phyloP scores from a whole-genome alignment of 306 rosid genomes.

The Dalbergia oliveri region DNA sequence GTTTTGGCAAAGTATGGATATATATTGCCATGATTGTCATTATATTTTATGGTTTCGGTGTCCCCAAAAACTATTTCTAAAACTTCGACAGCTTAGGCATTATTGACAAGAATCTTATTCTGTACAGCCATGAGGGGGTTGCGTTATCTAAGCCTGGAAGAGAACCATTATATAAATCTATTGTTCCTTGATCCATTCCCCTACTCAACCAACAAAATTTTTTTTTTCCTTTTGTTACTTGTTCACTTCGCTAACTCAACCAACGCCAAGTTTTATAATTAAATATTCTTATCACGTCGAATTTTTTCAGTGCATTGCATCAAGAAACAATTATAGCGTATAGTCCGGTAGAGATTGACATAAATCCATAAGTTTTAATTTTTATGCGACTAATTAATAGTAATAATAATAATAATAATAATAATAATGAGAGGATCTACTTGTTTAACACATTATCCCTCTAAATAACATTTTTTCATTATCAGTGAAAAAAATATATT shows the following conservation, averaged over 20 bases:
- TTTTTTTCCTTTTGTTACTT: slow-evolving; percentile 45
- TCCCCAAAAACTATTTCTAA: slow-evolving; percentile 12
- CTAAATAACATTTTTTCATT: too few relatives aligned
- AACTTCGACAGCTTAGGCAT: slow-evolving; percentile 36
- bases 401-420: too few relatives aligned
- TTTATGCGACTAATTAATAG: neutral
- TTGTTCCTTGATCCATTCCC: slow-evolving; percentile 51
- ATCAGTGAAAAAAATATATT: neutral
- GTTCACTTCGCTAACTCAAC: slow-evolving; percentile 52
- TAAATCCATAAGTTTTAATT: neutral
- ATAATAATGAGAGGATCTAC: neutral
- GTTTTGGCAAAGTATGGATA: neutral
- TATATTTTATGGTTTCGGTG: slow-evolving; percentile 14
- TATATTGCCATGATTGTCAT: neutral
- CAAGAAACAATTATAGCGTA: neutral
- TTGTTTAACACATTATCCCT: neutral
- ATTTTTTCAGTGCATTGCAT: slow-evolving; percentile 35
- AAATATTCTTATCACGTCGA: slow-evolving; percentile 46
- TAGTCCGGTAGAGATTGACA: neutral
- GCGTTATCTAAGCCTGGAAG: slow-evolving; percentile 48
- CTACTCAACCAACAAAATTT: slow-evolving; percentile 45
- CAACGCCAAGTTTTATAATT: slow-evolving; percentile 52
- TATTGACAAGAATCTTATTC: slow-evolving; percentile 62
- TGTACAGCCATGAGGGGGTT: slow-evolving; percentile 47
- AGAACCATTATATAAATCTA: slow-evolving; percentile 43